Evolutionary conservation across 495 filamentous ascomycete species (phyloP).

Genomic region (Cercophora sp.): DNA sequence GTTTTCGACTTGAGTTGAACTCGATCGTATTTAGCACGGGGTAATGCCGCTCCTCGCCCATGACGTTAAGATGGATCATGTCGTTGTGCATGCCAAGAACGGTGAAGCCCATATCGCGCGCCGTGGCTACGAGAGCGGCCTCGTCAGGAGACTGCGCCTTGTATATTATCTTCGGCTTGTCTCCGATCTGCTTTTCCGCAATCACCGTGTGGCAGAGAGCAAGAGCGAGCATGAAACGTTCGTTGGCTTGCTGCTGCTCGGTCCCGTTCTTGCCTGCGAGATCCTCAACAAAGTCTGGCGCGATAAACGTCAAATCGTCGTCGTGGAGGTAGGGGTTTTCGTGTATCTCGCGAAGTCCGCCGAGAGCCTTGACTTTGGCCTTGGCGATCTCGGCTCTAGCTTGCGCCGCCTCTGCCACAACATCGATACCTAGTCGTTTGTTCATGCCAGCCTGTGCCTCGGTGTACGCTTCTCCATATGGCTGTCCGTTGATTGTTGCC

Average conservation of each 20-base stretch:
- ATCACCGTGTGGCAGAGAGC: constrained; percentile 96
- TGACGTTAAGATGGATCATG: constrained; percentile 77
- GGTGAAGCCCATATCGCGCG: constrained; percentile 94
- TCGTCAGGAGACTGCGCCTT: constrained; percentile 98
- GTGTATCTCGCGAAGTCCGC: constrained; percentile 68
- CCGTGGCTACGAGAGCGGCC: constrained; percentile 89
- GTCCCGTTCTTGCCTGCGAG: constrained; percentile 71
- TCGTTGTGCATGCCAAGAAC: constrained; percentile 75
- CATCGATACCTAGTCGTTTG: constrained; percentile 80
- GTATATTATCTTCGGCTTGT: constrained; percentile 87
- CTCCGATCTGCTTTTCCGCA: constrained; percentile 80
- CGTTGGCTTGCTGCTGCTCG: constrained; percentile 69
- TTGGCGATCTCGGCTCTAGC: constrained; percentile 75
- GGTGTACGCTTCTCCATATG: constrained; percentile 96
- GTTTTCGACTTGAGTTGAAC: constrained; percentile 94
- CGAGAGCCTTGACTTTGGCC: constrained; percentile 68
- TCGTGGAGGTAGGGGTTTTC: constrained; percentile 89
- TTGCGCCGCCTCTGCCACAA: constrained; percentile 70
- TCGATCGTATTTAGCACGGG: constrained; percentile 91
- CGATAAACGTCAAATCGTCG: constrained; percentile 86
- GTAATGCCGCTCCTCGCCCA: constrained; percentile 80
- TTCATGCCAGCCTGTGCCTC: constrained; percentile 96
- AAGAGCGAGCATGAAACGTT: constrained; percentile 92
- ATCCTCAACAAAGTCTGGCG: constrained; percentile 82
- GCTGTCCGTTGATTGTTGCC: constrained; percentile 84